Evolutionary conservation across 1,139 yeast species (phyloP).

Genomic region (Nadsonia starkeyi-henricii): DNA sequence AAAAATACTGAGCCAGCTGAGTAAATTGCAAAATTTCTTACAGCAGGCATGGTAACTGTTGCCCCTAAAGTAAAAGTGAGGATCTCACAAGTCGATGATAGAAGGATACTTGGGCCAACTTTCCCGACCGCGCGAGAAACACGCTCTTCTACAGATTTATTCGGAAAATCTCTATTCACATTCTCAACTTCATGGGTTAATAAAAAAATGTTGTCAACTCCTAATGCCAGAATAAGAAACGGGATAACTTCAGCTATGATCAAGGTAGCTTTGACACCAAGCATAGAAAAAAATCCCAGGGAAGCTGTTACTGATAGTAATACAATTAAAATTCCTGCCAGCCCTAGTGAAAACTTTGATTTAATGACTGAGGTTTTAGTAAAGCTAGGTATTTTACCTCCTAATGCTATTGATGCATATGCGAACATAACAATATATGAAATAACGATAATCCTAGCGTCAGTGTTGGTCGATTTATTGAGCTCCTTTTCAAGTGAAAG

Average conservation of each 20-base stretch:
- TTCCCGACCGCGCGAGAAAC: conserved; percentile 50
- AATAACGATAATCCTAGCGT: conserved; percentile 49
- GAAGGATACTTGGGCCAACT: conserved; percentile 77
- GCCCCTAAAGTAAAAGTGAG: conserved; percentile 70
- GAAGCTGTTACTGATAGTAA: conserved; percentile 66
- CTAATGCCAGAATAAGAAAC: conserved; percentile 83
- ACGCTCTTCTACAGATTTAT: conserved; percentile 36
- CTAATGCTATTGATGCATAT: conserved; percentile 75
- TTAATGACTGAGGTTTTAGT: conserved; percentile 29
- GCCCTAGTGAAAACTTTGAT: conserved; percentile 63
- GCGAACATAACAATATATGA: conserved; percentile 84
- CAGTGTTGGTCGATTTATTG: conserved; percentile 69
- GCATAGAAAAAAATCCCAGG: conserved; percentile 62
- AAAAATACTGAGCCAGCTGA: conserved; percentile 76
- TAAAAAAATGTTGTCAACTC: conserved; percentile 84
- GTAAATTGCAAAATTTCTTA: conserved; percentile 77
- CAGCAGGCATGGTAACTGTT: conserved; percentile 88
- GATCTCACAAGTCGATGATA: conserved; percentile 65
- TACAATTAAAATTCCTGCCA: conserved; percentile 71
- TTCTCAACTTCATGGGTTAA: conserved; percentile 64
- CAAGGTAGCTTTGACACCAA: conserved; percentile 73
- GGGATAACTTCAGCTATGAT: conserved; percentile 96
- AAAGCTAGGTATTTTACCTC: conserved; percentile 34
- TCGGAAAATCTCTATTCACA: conserved; percentile 34
- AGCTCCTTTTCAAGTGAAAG: conserved; percentile 73